A percentile compares a stretch with the other conserved stretches of the same genome.
Conservation (phyloP, 140 eudicot genomes). For the Stevia rebaudiana region DNA sequence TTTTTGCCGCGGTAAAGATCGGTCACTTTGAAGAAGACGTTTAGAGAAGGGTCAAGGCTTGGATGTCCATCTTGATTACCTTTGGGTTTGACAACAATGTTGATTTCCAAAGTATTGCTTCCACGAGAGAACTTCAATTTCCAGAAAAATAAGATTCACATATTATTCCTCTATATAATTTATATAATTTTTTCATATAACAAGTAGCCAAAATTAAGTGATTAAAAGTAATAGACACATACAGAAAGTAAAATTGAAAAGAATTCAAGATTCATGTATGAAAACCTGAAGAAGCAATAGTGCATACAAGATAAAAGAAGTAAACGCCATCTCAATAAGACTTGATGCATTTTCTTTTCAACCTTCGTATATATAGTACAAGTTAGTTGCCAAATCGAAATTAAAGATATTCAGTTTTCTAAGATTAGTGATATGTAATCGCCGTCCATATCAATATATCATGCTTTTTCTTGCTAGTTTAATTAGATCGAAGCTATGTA, state of each 20-base stretch:
- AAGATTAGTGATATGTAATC: background rate
- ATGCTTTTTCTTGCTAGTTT: too few species aligned
- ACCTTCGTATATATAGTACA: background rate
- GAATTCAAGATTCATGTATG: background rate
- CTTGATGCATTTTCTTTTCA: background rate
- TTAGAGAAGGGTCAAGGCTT: constrained; percentile 30
- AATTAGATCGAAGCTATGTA: too few species aligned
- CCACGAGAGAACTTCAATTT: constrained; percentile 6
- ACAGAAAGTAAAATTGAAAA: background rate
- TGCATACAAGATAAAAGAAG: constrained; percentile 14
- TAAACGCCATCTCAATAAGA: background rate
- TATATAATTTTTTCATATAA: background rate
- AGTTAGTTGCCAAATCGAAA: background rate
- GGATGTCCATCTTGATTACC: background rate
- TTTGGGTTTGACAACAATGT: background rate
- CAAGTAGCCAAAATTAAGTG: background rate
- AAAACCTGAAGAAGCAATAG: constrained; percentile 20
- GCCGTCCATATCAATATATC: too few species aligned
- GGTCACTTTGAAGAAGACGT: constrained; percentile 41
- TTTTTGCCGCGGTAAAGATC: constrained; percentile 39
- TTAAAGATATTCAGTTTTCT: background rate
- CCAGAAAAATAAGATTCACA: constrained; percentile 4
- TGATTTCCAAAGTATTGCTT: background rate
- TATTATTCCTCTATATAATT: background rate
- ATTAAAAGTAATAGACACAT: background rate